These are phyloP conservation scores for Schrenkiella parvula DNA, from an alignment of 345 rosid genomes.

Conservation along the genomic window DNA sequence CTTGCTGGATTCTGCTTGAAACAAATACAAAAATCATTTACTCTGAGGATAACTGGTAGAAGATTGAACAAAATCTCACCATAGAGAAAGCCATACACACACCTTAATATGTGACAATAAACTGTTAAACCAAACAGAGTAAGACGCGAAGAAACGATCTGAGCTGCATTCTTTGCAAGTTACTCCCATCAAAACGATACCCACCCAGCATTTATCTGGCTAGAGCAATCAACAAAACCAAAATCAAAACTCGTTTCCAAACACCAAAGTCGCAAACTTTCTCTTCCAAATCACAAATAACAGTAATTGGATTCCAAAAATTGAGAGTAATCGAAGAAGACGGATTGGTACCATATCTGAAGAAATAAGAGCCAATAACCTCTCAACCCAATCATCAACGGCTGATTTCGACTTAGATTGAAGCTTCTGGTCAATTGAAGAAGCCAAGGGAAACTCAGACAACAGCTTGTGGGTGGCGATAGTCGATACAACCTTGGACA, in stretches of 20 bases:
- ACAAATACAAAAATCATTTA: slow-evolving; percentile 1
- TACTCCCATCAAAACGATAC: slow-evolving; percentile 69
- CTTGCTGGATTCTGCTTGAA: slow-evolving; percentile 52
- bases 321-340: background rate
- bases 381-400: slow-evolving; percentile 63
- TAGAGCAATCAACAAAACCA: slow-evolving; percentile 26
- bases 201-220: slow-evolving; percentile 89
- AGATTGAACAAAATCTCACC: slow-evolving; percentile 1
- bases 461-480: slow-evolving; percentile 52
- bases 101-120: slow-evolving; percentile 65
- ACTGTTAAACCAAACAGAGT: slow-evolving; percentile 61
- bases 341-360: slow-evolving; percentile 45
- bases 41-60: background rate
- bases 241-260: background rate
- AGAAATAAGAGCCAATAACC: slow-evolving; percentile 44
- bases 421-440: slow-evolving; percentile 38
- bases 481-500: slow-evolving; percentile 42
- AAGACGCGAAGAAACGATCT: slow-evolving; percentile 57
- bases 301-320: background rate
- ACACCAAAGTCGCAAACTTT: background rate
- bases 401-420: slow-evolving; percentile 51
- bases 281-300: background rate
- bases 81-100: background rate
- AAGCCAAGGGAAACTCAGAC: slow-evolving; percentile 37
- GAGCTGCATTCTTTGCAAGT: slow-evolving; percentile 71